A percentile compares a stretch with the other conserved stretches of the same genome.
These are phyloP conservation scores for Trichoderma asperelloides DNA, from an alignment of 495 filamentous ascomycete species.

Conservation along the genomic window DNA sequence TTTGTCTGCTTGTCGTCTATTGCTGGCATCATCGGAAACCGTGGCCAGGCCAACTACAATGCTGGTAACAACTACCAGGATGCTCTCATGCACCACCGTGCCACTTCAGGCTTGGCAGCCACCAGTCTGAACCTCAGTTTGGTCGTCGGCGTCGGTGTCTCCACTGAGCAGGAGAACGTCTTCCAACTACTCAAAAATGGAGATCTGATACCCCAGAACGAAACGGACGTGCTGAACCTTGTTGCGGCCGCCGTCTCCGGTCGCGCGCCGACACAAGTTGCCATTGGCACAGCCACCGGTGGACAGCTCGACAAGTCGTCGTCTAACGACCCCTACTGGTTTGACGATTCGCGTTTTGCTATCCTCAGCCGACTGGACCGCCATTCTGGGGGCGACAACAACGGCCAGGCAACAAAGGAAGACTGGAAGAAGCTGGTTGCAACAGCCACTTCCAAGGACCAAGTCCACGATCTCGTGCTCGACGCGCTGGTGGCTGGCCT, in stretches of 20 bases:
- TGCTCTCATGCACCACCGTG: conserved; percentile 30
- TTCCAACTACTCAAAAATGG: neutral
- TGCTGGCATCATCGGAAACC: conserved; percentile 21
- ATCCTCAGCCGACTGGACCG: too few species aligned
- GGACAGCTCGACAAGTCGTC: too few species aligned
- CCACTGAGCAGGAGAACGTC: neutral
- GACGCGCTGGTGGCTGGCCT: conserved; percentile 30
- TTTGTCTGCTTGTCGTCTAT: conserved; percentile 31
- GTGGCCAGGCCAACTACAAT: conserved; percentile 29
- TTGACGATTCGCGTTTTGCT: too few species aligned
- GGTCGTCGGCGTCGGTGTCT: conserved; percentile 7
- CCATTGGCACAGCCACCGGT: neutral
- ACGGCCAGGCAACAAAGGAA: too few species aligned
- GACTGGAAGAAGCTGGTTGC: too few species aligned
- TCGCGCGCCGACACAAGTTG: conserved; percentile 19
- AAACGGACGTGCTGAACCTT: conserved; percentile 26
- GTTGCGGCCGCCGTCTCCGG: conserved; percentile 20
- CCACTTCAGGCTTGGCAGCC: conserved; percentile 24
- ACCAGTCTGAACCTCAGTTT: conserved; percentile 38
- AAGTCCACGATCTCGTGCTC: too few species aligned
- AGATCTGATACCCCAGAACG: neutral
- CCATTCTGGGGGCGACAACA: too few species aligned
- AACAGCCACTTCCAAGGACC: too few species aligned
- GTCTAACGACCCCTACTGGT: too few species aligned
- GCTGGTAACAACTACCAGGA: conserved; percentile 45